Base-by-base conservation (phyloP, 495 filamentous ascomycete species). In the Hyaloscypha bicolor region DNA sequence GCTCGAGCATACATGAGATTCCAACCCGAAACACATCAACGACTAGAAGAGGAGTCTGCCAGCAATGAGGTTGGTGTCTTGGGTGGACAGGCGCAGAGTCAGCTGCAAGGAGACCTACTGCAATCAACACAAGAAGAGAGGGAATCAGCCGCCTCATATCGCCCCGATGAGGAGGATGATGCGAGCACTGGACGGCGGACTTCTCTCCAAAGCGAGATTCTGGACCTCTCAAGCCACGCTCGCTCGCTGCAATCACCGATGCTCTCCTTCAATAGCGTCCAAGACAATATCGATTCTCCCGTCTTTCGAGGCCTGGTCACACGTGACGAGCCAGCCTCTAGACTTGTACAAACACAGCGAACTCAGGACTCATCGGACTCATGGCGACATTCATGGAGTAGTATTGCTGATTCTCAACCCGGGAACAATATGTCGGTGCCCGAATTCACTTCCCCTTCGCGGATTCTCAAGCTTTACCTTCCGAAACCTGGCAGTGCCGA, bases 1-100 rank as follows among this genome's bases (percentile, higher is more conserved):
- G 86, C 88, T 22, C 74, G 77, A 16, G 87, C 85, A 14, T 90
- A 90, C 65, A 66, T 90, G 6, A 75, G 81, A 57, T 91, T 90
- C 63, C 77, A 87, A 61, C 73, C 81, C 21, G 56, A 68, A 4
- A 76, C 77, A 25, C 73, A 73, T 58, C 77, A 71, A 55, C 29
- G 9, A 25, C 9, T 72, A 21, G 22, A 60, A 14, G 30, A 63
- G 14, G 61, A 78, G n/a, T 60, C 64, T 55, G 19, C 60, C 19
- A 58, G 22, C 6, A 0, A 55, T 35, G 31, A 59, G 39, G 48
- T 66, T 3, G 57, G 68, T 11, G 53, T 21, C 33, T 35, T 51
- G 48, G 67, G 71, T 56, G 33, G 22, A 35, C 56, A 67, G 22
- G 60, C 61, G 32, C 45, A 22, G 4, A 57, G 12, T 37, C 52